Conservation (phyloP, 2,329 filamentous ascomycete genomes). For the Beauveria scarabaeidicola region DNA sequence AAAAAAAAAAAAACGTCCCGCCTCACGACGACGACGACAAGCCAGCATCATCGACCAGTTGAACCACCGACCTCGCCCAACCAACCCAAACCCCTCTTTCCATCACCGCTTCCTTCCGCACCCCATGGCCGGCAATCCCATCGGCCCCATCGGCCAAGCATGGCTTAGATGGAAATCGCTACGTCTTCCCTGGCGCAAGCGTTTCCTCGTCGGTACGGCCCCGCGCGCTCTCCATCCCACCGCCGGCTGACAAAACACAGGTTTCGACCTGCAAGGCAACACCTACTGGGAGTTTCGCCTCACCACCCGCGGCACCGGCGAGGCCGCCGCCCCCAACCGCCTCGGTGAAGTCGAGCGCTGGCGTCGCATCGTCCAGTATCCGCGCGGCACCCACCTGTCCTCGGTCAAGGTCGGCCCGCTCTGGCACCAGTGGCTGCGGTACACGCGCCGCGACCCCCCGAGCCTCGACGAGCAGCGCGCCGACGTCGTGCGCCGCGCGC, state of each 20-base stretch:
- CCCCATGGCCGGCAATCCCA: conserved; percentile 27
- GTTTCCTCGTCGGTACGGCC: conserved; percentile 48
- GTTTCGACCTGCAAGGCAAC: conserved; percentile 56
- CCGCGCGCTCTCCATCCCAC: conserved; percentile 1
- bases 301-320: conserved; percentile 25
- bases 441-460: conserved; percentile 47
- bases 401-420: conserved; percentile 50
- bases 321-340: background rate
- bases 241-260: conserved; percentile 27
- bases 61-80: background rate
- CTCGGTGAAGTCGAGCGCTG: conserved; percentile 35
- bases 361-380: conserved; percentile 55
- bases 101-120: background rate
- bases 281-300: conserved; percentile 62
- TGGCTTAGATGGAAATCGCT: conserved; percentile 58
- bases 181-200: conserved; percentile 54
- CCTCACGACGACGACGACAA: background rate
- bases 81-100: background rate
- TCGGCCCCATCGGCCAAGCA: conserved; percentile 29
- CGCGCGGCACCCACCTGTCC: conserved; percentile 43
- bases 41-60: background rate
- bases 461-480: conserved; percentile 46
- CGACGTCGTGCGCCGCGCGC: conserved; percentile 44
- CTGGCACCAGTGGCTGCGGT: conserved; percentile 63
- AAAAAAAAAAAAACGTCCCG: conserved; percentile 5